Percentiles rank a stretch among this genome's conserved stretches.
Evolutionary conservation across 1,284 basidiomycete genomes (phyloP).

Genomic region (Rhodotorula sp.): DNA sequence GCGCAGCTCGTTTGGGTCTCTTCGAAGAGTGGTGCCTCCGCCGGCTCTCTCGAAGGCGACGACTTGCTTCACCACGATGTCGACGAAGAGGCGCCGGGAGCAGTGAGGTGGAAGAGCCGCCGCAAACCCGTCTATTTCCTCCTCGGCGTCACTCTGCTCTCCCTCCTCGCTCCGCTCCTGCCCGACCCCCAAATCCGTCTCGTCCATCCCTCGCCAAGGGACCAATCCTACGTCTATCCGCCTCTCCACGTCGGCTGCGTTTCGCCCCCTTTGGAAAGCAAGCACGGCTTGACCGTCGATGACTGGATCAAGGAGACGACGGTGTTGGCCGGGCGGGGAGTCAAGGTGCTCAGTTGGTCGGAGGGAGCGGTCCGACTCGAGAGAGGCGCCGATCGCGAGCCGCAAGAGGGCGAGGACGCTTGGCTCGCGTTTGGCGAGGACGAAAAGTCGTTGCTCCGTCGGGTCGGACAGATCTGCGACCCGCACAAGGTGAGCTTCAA

Average conservation of each 20-base stretch:
- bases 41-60: not conserved
- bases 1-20: not conserved
- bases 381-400: not conserved
- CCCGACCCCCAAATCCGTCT: not conserved
- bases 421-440: constrained; percentile 17
- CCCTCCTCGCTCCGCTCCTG: not conserved
- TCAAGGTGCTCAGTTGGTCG: constrained; percentile 22
- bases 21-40: not conserved
- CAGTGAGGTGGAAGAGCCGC: no score
- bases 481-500: constrained; percentile 12
- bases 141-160: not conserved
- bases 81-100: not conserved
- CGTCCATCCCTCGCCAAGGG: constrained; percentile 10
- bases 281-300: not conserved
- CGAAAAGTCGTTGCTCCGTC: constrained; percentile 10
- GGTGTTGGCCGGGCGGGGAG: not conserved
- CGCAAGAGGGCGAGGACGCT: not conserved
- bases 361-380: constrained; percentile 22
- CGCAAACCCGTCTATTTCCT: not conserved
- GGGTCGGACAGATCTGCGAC: constrained; percentile 17
- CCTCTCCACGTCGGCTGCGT: constrained; percentile 31
- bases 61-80: not conserved
- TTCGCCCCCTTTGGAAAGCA: not conserved
- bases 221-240: constrained; percentile 18
- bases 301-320: constrained; percentile 18